These are phyloP conservation scores for Lodderomyces parapsilosis DNA, from an alignment of 1,139 yeast species.

Conservation along the genomic window DNA sequence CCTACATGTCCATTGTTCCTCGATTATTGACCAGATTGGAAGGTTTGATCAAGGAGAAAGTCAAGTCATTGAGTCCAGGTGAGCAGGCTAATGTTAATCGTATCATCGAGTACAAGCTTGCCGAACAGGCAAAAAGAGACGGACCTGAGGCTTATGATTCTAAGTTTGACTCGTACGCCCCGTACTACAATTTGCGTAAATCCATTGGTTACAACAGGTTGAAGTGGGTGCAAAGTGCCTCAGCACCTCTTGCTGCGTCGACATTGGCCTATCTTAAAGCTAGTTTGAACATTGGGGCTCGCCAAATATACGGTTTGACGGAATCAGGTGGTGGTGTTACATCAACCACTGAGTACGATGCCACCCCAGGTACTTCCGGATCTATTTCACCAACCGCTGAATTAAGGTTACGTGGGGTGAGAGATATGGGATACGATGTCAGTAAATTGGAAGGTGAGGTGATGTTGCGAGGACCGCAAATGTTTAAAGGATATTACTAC, in stretches of 20 bases:
- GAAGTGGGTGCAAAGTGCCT: constrained; percentile 28
- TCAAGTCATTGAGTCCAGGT: constrained; percentile 20
- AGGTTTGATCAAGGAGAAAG: constrained; percentile 39
- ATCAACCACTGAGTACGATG: constrained; percentile 26
- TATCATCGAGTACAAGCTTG: constrained; percentile 25
- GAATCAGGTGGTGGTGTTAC: constrained; percentile 35
- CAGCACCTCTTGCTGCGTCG: constrained; percentile 36
- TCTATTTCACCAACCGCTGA: constrained; percentile 26
- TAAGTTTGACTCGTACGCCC: constrained; percentile 23
- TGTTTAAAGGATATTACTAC: constrained; percentile 29
- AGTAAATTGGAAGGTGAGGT: constrained; percentile 28
- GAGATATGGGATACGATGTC: constrained; percentile 28
- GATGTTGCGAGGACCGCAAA: constrained; percentile 31
- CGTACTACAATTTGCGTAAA: constrained; percentile 24
- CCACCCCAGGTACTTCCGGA: constrained; percentile 36
- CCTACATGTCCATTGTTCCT: constrained; percentile 35
- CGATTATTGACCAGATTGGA: constrained; percentile 31
- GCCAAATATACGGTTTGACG: constrained; percentile 39
- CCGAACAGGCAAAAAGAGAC: constrained; percentile 24
- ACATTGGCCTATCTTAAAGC: constrained; percentile 34
- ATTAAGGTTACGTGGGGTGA: constrained; percentile 24
- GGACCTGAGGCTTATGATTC: constrained; percentile 25
- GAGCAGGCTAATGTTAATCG: constrained; percentile 17
- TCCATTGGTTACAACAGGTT: constrained; percentile 32
- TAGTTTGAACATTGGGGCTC: constrained; percentile 30